phyloP scores from a whole-genome alignment of 305 asterid genomes.

The Caryopteris hybrid region DNA sequence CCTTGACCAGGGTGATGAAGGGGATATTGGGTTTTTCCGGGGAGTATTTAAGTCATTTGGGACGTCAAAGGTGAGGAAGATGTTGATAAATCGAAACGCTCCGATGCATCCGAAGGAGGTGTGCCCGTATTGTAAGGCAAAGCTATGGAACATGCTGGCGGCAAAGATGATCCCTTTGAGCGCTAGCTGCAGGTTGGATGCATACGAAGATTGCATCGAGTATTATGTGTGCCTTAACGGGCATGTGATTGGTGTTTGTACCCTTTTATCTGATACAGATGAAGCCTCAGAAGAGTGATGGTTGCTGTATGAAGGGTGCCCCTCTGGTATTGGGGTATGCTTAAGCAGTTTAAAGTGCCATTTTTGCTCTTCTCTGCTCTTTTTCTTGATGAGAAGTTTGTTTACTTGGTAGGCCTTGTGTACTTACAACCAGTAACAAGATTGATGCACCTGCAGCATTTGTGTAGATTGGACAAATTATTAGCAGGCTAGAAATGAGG shows the following conservation, averaged over 20 bases:
- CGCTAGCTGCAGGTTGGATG: slow-evolving; percentile 89
- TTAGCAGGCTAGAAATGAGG: no score
- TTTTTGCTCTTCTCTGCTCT: neutral
- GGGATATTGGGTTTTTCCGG: slow-evolving; percentile 87
- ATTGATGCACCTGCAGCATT: neutral
- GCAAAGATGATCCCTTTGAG: slow-evolving; percentile 86
- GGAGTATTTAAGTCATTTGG: slow-evolving; percentile 87
- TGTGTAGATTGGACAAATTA: neutral
- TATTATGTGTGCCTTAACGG: slow-evolving; percentile 94
- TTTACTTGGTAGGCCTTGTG: slow-evolving; percentile 6
- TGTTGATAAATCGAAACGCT: slow-evolving; percentile 63
- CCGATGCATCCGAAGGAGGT: slow-evolving; percentile 75
- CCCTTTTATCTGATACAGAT: slow-evolving; percentile 87
- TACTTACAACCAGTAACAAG: neutral
- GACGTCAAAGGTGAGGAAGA: slow-evolving; percentile 65
- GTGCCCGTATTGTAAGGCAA: slow-evolving; percentile 92
- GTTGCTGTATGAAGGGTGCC: slow-evolving; percentile 26
- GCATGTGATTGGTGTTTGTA: slow-evolving; percentile 85
- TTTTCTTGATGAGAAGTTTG: neutral
- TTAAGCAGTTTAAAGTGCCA: neutral
- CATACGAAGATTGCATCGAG: slow-evolving; percentile 89
- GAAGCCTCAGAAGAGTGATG: slow-evolving; percentile 68
- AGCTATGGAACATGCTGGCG: slow-evolving; percentile 89
- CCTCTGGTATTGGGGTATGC: neutral
- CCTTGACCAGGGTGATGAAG: slow-evolving; percentile 97